Evolutionary conservation across 2,329 filamentous ascomycete genomes (phyloP).

Genomic region (Domatiomyces globalis): DNA sequence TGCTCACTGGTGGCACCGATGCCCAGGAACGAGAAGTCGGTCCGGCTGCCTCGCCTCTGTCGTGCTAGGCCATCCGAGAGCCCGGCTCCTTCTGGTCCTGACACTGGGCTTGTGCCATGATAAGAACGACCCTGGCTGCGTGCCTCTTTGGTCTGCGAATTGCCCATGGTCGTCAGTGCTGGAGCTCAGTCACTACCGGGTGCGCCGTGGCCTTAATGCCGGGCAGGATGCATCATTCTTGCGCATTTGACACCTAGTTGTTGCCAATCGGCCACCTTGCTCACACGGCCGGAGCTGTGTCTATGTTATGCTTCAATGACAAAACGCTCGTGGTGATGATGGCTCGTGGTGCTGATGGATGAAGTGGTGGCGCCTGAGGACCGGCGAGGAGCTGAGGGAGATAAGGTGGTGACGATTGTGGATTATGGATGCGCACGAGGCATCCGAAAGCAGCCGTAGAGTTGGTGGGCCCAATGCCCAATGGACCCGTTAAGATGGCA

Average conservation of each 20-base stretch:
- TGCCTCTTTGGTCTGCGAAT: constrained; percentile 34
- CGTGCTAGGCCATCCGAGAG: constrained; percentile 22
- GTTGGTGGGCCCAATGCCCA: not conserved
- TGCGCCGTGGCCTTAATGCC: not conserved
- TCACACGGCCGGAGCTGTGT: not conserved
- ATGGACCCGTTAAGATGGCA: not conserved
- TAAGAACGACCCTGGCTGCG: constrained; percentile 19
- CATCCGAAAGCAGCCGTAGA: not conserved
- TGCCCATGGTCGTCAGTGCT: constrained; percentile 26
- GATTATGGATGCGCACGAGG: not conserved
- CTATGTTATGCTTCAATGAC: not conserved
- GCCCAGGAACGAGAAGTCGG: constrained; percentile 46
- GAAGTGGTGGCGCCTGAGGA: not conserved
- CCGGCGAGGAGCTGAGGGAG: not conserved
- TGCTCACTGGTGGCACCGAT: constrained; percentile 37
- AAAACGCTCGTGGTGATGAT: not conserved
- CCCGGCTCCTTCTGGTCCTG: constrained; percentile 6
- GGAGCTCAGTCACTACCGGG: not conserved
- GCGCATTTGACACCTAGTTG: not conserved
- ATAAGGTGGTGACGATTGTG: not conserved
- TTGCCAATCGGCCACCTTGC: not conserved
- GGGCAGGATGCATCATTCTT: not conserved
- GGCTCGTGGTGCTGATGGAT: not conserved
- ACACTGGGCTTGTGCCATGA: constrained; percentile 5
- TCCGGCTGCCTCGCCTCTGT: constrained; percentile 39